Percentiles rank a stretch among this genome's conserved stretches.
Evolutionary conservation across 441 rosid genomes (phyloP).

Genomic region (Manihot esculenta): DNA sequence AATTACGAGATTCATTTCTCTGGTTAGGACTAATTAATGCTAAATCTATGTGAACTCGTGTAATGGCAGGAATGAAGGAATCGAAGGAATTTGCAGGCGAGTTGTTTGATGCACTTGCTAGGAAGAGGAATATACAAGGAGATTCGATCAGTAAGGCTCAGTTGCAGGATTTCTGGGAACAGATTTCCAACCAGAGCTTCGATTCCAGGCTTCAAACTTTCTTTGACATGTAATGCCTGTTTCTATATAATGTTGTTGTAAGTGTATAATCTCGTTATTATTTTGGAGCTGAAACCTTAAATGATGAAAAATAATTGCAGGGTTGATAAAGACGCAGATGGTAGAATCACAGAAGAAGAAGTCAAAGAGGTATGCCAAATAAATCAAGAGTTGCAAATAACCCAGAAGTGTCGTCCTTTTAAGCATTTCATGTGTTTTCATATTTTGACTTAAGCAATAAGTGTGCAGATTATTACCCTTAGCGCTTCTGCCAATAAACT

Average conservation of each 20-base stretch:
- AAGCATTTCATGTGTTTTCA: conserved; percentile 9
- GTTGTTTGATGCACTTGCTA: conserved; percentile 75
- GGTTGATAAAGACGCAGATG: conserved; percentile 95
- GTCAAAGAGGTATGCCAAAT: conserved; percentile 62
- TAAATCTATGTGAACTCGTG: background rate
- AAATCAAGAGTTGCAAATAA: background rate
- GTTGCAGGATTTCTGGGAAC: conserved; percentile 79
- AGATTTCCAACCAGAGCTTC: conserved; percentile 79
- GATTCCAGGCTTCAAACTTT: conserved; percentile 92
- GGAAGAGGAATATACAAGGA: conserved; percentile 55
- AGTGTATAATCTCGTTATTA: background rate
- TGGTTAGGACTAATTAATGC: background rate
- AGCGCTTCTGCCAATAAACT: conserved; percentile 94
- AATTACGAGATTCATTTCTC: too few species aligned
- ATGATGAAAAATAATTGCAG: conserved; percentile 38
- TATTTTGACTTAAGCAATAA: background rate
- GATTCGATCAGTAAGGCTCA: conserved; percentile 66
- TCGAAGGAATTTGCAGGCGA: conserved; percentile 88
- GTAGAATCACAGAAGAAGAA: conserved; percentile 83
- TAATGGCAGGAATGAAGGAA: conserved; percentile 72
- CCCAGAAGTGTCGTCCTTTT: background rate
- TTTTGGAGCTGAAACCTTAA: background rate
- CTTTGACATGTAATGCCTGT: conserved; percentile 70
- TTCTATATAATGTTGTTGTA: background rate
- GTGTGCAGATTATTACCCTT: conserved; percentile 63